Evolutionary conservation across 129 eudicot species (phyloP).

Genomic region (Glebionis coronaria): DNA sequence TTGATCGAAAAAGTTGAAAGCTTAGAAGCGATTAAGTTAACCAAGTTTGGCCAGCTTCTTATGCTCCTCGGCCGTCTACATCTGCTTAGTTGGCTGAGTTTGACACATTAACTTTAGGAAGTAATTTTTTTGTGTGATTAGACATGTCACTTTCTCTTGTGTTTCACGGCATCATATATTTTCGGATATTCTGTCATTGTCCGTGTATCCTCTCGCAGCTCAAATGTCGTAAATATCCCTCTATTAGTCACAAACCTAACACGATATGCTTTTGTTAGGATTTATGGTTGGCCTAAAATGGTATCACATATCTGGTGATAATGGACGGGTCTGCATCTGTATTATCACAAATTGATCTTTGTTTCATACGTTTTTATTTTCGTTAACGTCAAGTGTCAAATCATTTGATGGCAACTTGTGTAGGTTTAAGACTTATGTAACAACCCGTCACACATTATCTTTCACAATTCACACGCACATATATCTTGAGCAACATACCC

Average conservation of each 20-base stretch:
- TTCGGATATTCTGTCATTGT: not conserved
- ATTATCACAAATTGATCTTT: no score
- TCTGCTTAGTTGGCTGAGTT: conserved; percentile 20
- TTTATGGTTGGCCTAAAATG: not conserved
- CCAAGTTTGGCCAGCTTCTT: conserved; percentile 17
- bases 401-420: no score
- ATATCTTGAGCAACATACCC: no score
- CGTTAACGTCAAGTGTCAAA: no score
- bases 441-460: no score
- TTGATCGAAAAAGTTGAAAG: not conserved
- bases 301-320: not conserved
- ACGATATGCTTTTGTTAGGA: no score
- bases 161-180: not conserved
- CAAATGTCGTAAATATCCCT: not conserved
- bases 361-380: no score
- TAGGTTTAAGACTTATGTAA: no score
- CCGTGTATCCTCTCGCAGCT: not conserved
- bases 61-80: not conserved
- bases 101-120: not conserved
- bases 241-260: not conserved
- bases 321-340: no score
- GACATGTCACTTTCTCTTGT: not conserved
- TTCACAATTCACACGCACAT: no score
- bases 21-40: not conserved
- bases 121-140: not conserved